Evolutionary conservation across 306 rosid species (phyloP), one percentile per base, ranked within the genome.

Genomic region (Leucaena leucocephala): DNA sequence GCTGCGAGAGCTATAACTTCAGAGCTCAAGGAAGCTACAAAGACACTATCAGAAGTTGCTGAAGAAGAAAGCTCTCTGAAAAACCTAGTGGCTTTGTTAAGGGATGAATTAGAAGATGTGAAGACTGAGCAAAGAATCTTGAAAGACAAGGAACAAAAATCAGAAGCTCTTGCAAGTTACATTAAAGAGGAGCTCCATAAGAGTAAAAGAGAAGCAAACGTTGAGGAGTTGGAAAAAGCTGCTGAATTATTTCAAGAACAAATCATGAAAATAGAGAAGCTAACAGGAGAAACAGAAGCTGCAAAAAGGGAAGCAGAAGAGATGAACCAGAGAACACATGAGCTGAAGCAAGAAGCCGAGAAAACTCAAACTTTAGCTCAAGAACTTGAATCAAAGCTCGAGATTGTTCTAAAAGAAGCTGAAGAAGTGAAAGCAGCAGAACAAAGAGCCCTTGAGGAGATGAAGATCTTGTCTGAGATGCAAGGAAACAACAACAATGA

Each of bases 401-500:
- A 90, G 76, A 34, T 70, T 40, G 66, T 80, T 0, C 39, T 76
- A 59, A 86, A 72, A 79, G 93, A 90, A 67, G 93, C 85, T 33
- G 90, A 87, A 49, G 88, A 83, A 58, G 97, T 92, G 52, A 90
- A 82, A 88, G 92, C 59, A 77, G 90, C 84, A 76, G 96, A 91
- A 84, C 66, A 79, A 74, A 88, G 54, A 73, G 92, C 86, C 14
- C 74, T 91, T 7, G 88, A 76, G 14, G 92, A 87, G 72, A 88
- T 95, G 88, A 93, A 83, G 72, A 57, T 77, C 46, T 55, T 90
- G 27, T 85, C 92, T 11, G 90, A 59, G 15, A 49, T 35, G 39
- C 86, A 64, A n/a, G 82, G 82, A 1, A 44, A 33, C 0, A 12
- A 19, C 7, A 55, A 17, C 7, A 21, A 17, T 55, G 8, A 34